Percentiles rank a stretch among this genome's conserved stretches.
phyloP scores from a whole-genome alignment of 495 filamentous ascomycete species.

The Usnea hakonensis region DNA sequence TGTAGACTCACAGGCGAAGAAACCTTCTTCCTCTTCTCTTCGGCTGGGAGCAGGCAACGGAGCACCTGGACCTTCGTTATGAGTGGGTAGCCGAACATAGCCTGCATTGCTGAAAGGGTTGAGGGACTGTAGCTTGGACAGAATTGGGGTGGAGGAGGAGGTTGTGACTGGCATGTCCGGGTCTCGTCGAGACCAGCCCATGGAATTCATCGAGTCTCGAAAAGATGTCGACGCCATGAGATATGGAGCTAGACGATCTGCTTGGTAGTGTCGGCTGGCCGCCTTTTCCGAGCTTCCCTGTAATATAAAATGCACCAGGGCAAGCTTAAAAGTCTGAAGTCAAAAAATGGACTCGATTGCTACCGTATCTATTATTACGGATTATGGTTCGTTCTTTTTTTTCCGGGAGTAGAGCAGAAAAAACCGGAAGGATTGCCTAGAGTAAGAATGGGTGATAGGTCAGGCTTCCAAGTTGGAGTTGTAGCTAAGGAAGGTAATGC shows the following conservation, averaged over 20 bases:
- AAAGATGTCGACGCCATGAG: conserved; percentile 85
- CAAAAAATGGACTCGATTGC: background rate
- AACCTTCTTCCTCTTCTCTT: conserved; percentile 89
- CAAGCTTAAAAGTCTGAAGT: background rate
- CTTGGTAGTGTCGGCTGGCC: conserved; percentile 14
- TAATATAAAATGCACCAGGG: conserved; percentile 16
- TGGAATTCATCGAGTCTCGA: conserved; percentile 84
- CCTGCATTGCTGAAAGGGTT: conserved; percentile 83
- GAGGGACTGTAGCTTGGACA: conserved; percentile 72
- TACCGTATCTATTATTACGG: background rate
- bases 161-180: conserved; percentile 72
- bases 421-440: conserved; percentile 4
- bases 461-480: conserved; percentile 13
- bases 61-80: conserved; percentile 72
- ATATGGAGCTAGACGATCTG: conserved; percentile 16
- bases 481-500: conserved; percentile 15
- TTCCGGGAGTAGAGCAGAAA: background rate
- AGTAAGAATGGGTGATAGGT: conserved; percentile 12
- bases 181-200: conserved; percentile 90
- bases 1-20: conserved; percentile 84
- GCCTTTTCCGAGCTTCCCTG: conserved; percentile 19
- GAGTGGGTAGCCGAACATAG: conserved; percentile 84
- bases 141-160: conserved; percentile 57
- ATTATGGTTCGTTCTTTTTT: background rate
- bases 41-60: conserved; percentile 77